Evolutionary conservation across 1,284 basidiomycete genomes (phyloP), one percentile per base, ranked within the genome.

Genomic region (Anthracocystis walkeri): DNA sequence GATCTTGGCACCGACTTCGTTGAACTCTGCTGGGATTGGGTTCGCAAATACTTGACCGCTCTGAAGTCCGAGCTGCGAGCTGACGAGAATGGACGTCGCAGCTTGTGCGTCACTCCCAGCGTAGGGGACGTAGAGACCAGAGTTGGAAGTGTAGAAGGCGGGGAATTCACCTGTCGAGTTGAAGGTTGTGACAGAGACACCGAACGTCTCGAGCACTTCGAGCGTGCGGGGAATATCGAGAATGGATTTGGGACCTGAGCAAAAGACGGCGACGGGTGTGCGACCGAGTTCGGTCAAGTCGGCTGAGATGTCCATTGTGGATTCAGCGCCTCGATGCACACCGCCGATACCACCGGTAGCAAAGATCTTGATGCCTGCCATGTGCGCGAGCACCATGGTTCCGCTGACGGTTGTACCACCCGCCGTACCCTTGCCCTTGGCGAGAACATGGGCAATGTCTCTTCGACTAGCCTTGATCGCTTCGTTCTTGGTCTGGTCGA

Each of bases 141-240:
- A 95, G 55, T 87, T 87, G 12, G 92, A 91, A 18, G 91, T 90
- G 85, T 96, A 99, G 87, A 99, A 99, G 0, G 95, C 95, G 2
- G 97, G 96, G 80, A 99, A 99, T 74, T 82, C 75, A 21, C 89
- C 88, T 1, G 90, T 90, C 38, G 89, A 85, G 7, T 90, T 90
- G 81, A 93, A 96, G 0, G 93, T 90, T 4, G 95, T 86, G 0
- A 97, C 95, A 2, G 94, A 93, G 5, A 99, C 94, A 7, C 97
- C 97, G 53, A 95, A 90, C 0, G 97, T 97, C 90, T 99, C 97
- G 73, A 99, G 89, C 81, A 95, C 96, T 87, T 99, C 97, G 46
- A 99, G 88, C 10, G 97, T 98, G 79, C 88, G 83, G 59, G 93
- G 92, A 70, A 99, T 95, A 85, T 98, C 96, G 56, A 91, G 20